Conservation (phyloP, 116 monocot species). For the Papilionanthe hybrid region DNA sequence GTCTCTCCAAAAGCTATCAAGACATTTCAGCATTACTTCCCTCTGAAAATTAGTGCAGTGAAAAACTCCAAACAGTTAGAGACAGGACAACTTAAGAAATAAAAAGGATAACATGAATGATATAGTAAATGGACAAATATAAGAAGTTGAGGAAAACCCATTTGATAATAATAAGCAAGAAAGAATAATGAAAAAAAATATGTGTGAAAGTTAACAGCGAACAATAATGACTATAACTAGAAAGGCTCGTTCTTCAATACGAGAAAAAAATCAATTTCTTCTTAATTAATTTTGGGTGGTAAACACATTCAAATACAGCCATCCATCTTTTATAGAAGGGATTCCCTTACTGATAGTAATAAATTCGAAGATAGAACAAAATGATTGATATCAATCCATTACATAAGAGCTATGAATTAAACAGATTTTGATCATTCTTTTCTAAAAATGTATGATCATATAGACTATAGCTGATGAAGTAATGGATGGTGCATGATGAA, state of each 20-base stretch:
- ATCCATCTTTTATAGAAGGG: neutral
- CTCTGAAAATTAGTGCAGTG: constrained; percentile 38
- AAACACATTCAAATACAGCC: neutral
- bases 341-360: neutral
- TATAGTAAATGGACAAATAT: neutral
- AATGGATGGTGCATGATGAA: neutral
- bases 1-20: constrained; percentile 83
- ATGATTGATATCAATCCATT: neutral
- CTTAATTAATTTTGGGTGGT: neutral
- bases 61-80: constrained; percentile 6
- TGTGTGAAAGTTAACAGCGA: neutral
- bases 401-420: neutral
- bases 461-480: neutral
- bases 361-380: neutral
- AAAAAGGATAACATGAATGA: neutral
- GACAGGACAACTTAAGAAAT: constrained; percentile 10
- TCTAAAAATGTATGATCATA: neutral
- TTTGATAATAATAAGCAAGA: neutral
- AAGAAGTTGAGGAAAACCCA: neutral
- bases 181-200: neutral
- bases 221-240: neutral
- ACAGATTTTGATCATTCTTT: neutral
- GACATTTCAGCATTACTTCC: constrained; percentile 78
- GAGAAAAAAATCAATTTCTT: neutral
- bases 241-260: neutral